These are phyloP conservation scores for Lachancea lanzarotensis DNA, from an alignment of 805 yeast genomes.

Conservation along the genomic window DNA sequence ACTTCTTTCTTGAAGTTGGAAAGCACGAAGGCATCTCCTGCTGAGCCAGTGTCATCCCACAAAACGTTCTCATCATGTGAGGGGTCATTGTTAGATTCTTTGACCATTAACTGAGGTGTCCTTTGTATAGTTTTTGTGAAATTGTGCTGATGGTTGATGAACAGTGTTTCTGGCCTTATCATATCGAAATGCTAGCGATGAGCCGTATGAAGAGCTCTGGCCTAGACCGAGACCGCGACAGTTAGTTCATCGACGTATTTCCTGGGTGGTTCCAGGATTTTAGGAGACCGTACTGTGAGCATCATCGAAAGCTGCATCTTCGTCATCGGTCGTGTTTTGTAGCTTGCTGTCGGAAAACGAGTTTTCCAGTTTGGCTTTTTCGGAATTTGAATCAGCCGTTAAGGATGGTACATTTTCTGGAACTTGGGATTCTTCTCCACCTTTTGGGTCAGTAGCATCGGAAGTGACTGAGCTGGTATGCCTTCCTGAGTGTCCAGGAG, in stretches of 20 bases:
- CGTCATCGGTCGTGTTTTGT: constrained; percentile 5
- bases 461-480: too few species aligned
- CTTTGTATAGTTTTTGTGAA: not conserved
- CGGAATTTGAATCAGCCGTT: not conserved
- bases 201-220: not conserved
- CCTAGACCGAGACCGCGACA: not conserved
- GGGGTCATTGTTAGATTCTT: not conserved
- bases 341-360: not conserved
- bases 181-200: not conserved
- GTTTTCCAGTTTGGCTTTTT: not conserved
- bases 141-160: not conserved
- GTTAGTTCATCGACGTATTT: not conserved
- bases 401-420: too few species aligned
- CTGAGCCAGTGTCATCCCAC: not conserved
- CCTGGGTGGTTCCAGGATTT: not conserved
- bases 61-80: not conserved
- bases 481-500: too few species aligned
- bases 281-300: constrained; percentile 4
- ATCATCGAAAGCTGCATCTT: constrained; percentile 5
- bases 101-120: not conserved
- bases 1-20: constrained; percentile 5
- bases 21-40: constrained; percentile 2
- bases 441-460: too few species aligned
- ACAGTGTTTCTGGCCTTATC: not conserved
- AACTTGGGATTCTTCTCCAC: too few species aligned